Conservation (phyloP, 345 rosid genomes). For the Acer campestre region DNA sequence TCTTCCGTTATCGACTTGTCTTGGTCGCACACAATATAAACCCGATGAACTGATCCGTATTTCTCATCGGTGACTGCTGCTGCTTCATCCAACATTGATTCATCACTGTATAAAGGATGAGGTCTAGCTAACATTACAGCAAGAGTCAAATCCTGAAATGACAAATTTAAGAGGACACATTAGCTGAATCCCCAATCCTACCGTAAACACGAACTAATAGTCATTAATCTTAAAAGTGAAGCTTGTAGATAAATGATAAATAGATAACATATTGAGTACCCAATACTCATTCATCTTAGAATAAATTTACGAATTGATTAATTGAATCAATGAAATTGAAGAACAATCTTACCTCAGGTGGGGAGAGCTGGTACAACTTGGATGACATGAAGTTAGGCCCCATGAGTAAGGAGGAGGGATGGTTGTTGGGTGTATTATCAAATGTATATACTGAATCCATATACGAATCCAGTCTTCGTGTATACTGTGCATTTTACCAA, state of each 20-base stretch:
- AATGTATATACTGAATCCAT: slow-evolving; percentile 29
- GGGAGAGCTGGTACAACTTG: slow-evolving; percentile 42
- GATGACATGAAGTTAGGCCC: slow-evolving; percentile 29
- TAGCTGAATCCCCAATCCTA: no score
- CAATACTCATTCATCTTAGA: no score
- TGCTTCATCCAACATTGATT: background rate
- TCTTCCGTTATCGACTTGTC: slow-evolving; percentile 15
- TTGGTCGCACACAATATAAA: slow-evolving; percentile 36
- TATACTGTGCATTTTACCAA: no score
- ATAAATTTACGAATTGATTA: no score
- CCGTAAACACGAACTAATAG: no score
- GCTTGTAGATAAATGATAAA: no score
- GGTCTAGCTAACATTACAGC: slow-evolving; percentile 35
- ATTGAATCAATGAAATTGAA: no score
- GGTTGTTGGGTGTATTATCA: slow-evolving; percentile 26
- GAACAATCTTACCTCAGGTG: slow-evolving; percentile 33
- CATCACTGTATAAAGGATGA: slow-evolving; percentile 2
- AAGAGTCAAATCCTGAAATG: slow-evolving; percentile 37
- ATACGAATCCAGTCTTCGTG: slow-evolving; percentile 1
- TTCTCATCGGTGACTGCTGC: slow-evolving; percentile 27
- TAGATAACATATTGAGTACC: no score
- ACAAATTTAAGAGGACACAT: no score
- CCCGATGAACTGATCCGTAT: slow-evolving; percentile 33
- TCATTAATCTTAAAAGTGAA: no score
- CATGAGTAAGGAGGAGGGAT: slow-evolving; percentile 18